Evolutionary conservation across 805 yeast genomes (phyloP).

Genomic region (Middelhovenomyces tepae): DNA sequence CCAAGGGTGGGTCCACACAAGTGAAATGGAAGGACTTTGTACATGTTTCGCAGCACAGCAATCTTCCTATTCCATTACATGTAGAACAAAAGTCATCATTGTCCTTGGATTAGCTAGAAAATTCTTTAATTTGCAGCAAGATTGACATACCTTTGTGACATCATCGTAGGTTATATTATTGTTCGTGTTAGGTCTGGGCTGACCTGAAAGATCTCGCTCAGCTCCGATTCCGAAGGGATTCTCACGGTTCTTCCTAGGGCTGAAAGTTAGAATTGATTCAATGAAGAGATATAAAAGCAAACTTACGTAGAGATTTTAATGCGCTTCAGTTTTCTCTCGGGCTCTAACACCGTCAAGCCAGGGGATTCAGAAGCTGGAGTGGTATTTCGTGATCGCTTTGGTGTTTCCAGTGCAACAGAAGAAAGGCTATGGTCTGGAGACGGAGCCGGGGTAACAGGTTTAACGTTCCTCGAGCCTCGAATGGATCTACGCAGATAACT

Average conservation of each 20-base stretch:
- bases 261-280: conserved; percentile 7
- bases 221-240: conserved; percentile 39
- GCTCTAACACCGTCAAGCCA: conserved; percentile 1
- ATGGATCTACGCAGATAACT: conserved; percentile 13
- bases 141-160: conserved; percentile 25
- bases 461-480: conserved; percentile 5
- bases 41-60: conserved; percentile 89
- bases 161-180: conserved; percentile 22
- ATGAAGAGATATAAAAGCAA: too few relatives aligned
- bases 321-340: conserved; percentile 1
- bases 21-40: conserved; percentile 87
- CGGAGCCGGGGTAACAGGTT: neutral
- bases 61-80: conserved; percentile 83
- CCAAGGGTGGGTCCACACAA: conserved; percentile 85
- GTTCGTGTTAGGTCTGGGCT: conserved; percentile 24
- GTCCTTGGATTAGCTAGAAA: conserved; percentile 13
- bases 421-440: neutral
- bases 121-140: neutral
- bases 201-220: conserved; percentile 25
- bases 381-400: too few relatives aligned
- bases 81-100: conserved; percentile 90
- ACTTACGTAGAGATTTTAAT: conserved; percentile 2
- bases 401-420: too few relatives aligned
- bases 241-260: conserved; percentile 23
- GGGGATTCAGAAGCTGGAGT: too few relatives aligned